These are phyloP conservation scores for Leccinum subtestaceum DNA, from an alignment of 768 basidiomycete species.

Conservation along the genomic window DNA sequence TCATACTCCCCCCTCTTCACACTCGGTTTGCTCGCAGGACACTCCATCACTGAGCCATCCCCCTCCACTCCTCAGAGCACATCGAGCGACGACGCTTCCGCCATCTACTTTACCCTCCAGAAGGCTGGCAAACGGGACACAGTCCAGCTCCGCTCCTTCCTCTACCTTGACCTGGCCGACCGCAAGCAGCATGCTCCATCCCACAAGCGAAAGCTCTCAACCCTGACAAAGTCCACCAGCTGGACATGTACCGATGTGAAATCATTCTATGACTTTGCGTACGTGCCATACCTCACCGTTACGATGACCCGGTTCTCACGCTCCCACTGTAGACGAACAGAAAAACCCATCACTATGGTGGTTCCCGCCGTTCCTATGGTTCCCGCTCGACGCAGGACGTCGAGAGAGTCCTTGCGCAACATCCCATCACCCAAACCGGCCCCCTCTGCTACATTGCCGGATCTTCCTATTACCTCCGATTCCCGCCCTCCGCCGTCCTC, in stretches of 20 bases:
- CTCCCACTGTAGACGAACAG: slow-evolving; percentile 16
- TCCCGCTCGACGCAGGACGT: slow-evolving; percentile 29
- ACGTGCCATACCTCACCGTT: neutral
- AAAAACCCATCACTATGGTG: slow-evolving; percentile 24
- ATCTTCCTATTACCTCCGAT: slow-evolving; percentile 31
- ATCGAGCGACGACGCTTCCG: slow-evolving; percentile 28
- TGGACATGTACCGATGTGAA: slow-evolving; percentile 24
- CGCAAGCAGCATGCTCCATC: slow-evolving; percentile 41
- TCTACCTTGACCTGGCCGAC: slow-evolving; percentile 68
- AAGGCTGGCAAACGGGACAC: slow-evolving; percentile 36
- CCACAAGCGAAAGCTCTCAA: slow-evolving; percentile 34
- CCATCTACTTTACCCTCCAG: slow-evolving; percentile 49
- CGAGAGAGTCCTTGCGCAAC: slow-evolving; percentile 42
- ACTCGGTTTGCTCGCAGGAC: slow-evolving; percentile 50
- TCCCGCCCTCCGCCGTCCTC: neutral
- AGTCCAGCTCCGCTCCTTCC: slow-evolving; percentile 52
- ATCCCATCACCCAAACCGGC: slow-evolving; percentile 63
- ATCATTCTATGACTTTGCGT: slow-evolving; percentile 15
- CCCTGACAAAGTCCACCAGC: slow-evolving; percentile 30
- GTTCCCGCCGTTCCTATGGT: slow-evolving; percentile 10
- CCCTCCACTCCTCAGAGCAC: neutral
- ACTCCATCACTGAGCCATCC: neutral
- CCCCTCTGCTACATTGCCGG: slow-evolving; percentile 51
- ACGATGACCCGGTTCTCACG: neutral
- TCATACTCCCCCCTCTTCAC: slow-evolving; percentile 65